A percentile compares a stretch with the other conserved stretches of the same genome.
These are phyloP conservation scores for Kuraishia capsulata DNA, from an alignment of 805 yeast genomes.

Conservation along the genomic window DNA sequence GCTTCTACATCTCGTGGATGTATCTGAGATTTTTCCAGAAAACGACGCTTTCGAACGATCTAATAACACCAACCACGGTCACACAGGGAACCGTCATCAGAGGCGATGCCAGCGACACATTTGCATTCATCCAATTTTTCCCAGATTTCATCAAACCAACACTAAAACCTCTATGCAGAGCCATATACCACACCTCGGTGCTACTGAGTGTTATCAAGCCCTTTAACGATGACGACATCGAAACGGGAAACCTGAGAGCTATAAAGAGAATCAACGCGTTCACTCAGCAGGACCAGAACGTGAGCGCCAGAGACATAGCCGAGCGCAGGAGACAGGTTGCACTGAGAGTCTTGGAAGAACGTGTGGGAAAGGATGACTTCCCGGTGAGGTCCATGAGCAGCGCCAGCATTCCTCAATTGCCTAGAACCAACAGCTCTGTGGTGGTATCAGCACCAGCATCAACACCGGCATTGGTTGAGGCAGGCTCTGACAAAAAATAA, in stretches of 20 bases:
- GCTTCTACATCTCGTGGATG: slow-evolving; percentile 63
- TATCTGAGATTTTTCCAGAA: slow-evolving; percentile 74
- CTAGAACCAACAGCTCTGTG: too few relatives aligned
- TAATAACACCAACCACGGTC: slow-evolving; percentile 40
- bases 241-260: slow-evolving; percentile 65
- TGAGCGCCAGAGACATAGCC: slow-evolving; percentile 43
- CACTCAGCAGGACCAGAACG: slow-evolving; percentile 8
- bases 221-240: slow-evolving; percentile 61
- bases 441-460: too few relatives aligned
- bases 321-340: slow-evolving; percentile 77
- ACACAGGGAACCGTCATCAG: slow-evolving; percentile 28
- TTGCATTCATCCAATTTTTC: slow-evolving; percentile 76
- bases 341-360: slow-evolving; percentile 62
- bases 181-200: slow-evolving; percentile 26
- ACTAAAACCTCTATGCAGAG: slow-evolving; percentile 41
- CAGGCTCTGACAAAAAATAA: too few relatives aligned
- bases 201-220: slow-evolving; percentile 44
- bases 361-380: slow-evolving; percentile 27
- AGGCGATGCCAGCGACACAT: slow-evolving; percentile 90
- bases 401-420: not conserved
- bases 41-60: slow-evolving; percentile 20
- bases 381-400: not conserved
- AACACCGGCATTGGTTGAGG: too few relatives aligned
- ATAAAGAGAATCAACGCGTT: slow-evolving; percentile 42
- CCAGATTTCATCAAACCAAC: slow-evolving; percentile 51